phyloP scores from a whole-genome alignment of 2,329 filamentous ascomycete species.

The Parascedosporium putredinis region DNA sequence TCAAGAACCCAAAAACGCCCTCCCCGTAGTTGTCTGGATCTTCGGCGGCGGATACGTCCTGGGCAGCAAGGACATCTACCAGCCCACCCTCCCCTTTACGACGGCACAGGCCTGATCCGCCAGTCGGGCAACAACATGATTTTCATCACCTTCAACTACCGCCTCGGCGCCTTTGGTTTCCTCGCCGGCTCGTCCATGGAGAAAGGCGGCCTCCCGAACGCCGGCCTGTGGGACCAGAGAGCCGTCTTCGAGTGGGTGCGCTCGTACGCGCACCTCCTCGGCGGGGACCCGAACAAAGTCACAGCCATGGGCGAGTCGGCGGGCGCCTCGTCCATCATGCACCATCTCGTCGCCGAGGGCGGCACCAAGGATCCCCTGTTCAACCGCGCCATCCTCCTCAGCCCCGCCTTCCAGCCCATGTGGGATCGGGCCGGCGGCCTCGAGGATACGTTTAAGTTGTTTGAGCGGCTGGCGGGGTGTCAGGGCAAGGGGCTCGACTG shows the following conservation, averaged over 20 bases:
- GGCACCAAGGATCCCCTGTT: conserved; percentile 34
- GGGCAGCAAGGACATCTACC: conserved; percentile 28
- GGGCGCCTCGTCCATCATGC: conserved; percentile 38
- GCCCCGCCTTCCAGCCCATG: conserved; percentile 24
- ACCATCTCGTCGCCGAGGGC: conserved; percentile 35
- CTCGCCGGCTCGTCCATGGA: conserved; percentile 34
- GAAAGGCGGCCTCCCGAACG: conserved; percentile 30
- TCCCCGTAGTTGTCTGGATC: conserved; percentile 34
- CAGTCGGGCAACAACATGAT: conserved; percentile 28
- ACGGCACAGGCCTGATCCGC: conserved; percentile 25
- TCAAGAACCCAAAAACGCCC: conserved; percentile 22
- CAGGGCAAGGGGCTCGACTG: conserved; percentile 17
- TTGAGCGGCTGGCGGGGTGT: conserved; percentile 22
- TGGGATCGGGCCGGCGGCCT: conserved; percentile 21
- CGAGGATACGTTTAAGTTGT: conserved; percentile 20
- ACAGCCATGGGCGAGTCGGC: conserved; percentile 41
- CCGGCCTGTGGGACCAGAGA: conserved; percentile 30
- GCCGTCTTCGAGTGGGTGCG: conserved; percentile 38
- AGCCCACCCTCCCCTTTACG: conserved; percentile 25
- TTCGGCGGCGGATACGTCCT: conserved; percentile 34
- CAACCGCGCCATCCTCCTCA: conserved; percentile 21
- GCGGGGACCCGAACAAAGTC: conserved; percentile 34
- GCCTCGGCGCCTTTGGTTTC: conserved; percentile 36
- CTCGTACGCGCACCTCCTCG: conserved; percentile 31
- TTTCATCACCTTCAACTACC: conserved; percentile 37